These are phyloP conservation scores for Ogataea salicorniae DNA, from an alignment of 805 yeast genomes.

Conservation along the genomic window DNA sequence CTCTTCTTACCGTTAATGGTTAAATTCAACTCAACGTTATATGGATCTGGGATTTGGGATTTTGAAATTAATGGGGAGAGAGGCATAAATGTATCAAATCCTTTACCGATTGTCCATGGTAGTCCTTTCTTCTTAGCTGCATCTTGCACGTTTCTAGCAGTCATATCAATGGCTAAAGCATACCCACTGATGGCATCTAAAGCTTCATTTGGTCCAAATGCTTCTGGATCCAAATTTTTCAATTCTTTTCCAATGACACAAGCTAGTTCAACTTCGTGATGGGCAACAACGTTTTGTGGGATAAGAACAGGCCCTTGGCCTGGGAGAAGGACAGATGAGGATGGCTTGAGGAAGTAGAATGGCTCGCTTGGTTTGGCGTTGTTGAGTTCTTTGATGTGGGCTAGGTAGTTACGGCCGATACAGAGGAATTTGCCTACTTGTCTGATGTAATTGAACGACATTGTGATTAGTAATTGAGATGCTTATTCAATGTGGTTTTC, in stretches of 20 bases:
- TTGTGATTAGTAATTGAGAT: slow-evolving; percentile 8
- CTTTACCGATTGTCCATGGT: slow-evolving; percentile 97
- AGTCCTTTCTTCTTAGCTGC: slow-evolving; percentile 90
- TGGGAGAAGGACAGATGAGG: slow-evolving; percentile 66
- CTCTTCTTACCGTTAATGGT: slow-evolving; percentile 63
- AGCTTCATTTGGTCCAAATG: slow-evolving; percentile 62
- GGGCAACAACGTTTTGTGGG: slow-evolving; percentile 76
- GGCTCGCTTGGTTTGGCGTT: slow-evolving; percentile 81
- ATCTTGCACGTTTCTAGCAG: slow-evolving; percentile 94
- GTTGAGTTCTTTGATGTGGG: slow-evolving; percentile 86
- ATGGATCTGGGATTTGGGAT: slow-evolving; percentile 62
- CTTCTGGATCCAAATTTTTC: slow-evolving; percentile 50
- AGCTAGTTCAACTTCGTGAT: slow-evolving; percentile 93
- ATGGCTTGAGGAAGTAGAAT: slow-evolving; percentile 88
- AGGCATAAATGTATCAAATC: slow-evolving; percentile 94
- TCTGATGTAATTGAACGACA: slow-evolving; percentile 50
- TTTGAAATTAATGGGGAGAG: slow-evolving; percentile 71
- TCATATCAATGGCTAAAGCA: slow-evolving; percentile 86
- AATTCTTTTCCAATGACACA: slow-evolving; percentile 61
- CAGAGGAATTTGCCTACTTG: slow-evolving; percentile 78
- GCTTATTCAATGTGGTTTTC: too few relatives aligned
- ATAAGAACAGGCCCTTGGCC: slow-evolving; percentile 71
- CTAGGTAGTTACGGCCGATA: slow-evolving; percentile 96
- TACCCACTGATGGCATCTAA: slow-evolving; percentile 79
- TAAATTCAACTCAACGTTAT: slow-evolving; percentile 57